Evolutionary conservation across 495 filamentous ascomycete species (phyloP).

Genomic region (Penicillium roqueforti): DNA sequence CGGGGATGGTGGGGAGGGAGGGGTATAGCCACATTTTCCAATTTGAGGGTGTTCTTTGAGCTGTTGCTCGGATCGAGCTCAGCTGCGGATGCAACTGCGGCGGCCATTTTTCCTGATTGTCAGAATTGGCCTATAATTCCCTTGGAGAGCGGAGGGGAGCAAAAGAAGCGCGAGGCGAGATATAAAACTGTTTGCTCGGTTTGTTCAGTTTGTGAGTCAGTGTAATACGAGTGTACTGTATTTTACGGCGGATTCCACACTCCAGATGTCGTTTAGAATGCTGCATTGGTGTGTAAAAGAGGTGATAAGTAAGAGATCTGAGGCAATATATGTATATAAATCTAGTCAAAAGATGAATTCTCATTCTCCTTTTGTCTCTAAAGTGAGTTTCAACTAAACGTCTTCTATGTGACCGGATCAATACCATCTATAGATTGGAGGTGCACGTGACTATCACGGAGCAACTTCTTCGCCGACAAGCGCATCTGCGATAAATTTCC

Average conservation of each 20-base stretch:
- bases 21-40: constrained; percentile 59
- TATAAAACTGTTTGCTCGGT: constrained; percentile 28
- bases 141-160: constrained; percentile 19
- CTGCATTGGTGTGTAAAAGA: neutral
- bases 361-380: neutral
- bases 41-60: constrained; percentile 65
- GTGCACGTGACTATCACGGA: constrained; percentile 27
- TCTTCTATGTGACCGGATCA: neutral
- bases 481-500: constrained; percentile 27
- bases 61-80: constrained; percentile 57
- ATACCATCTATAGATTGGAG: constrained; percentile 5
- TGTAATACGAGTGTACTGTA: constrained; percentile 19
- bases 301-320: neutral
- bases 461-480: constrained; percentile 27
- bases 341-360: neutral
- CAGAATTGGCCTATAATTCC: constrained; percentile 10
- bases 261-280: neutral
- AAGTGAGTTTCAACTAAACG: neutral
- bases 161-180: constrained; percentile 33
- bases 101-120: constrained; percentile 43
- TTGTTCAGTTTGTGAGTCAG: constrained; percentile 24
- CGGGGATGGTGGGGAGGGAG: constrained; percentile 24
- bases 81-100: constrained; percentile 51
- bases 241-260: neutral
- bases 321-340: neutral